phyloP scores from a whole-genome alignment of 192 early-diverging fungal species.

The Backusella morwellensis region DNA sequence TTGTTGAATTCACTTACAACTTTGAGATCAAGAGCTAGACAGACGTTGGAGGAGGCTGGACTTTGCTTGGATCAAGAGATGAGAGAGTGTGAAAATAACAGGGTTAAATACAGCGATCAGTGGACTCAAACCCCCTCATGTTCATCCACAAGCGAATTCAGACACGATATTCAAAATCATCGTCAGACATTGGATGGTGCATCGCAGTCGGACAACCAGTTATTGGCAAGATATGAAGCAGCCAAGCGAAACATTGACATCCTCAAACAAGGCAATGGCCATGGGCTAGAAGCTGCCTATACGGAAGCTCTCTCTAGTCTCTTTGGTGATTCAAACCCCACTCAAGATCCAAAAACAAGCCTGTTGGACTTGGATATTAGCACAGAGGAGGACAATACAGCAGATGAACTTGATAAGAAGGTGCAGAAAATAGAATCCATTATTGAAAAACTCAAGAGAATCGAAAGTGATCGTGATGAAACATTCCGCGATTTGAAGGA shows the following conservation, averaged over 20 bases:
- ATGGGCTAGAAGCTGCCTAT: conserved; percentile 45
- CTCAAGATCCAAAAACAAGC: conserved; percentile 33
- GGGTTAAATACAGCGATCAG: conserved; percentile 69
- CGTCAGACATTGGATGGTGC: conserved; percentile 80
- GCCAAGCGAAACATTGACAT: conserved; percentile 41
- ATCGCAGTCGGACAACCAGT: conserved; percentile 52
- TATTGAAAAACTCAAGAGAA: conserved; percentile 56
- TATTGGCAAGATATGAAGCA: conserved; percentile 44
- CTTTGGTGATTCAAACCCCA: conserved; percentile 6
- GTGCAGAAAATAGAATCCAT: conserved; percentile 64
- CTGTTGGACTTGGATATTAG: conserved; percentile 54
- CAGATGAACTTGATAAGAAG: conserved; percentile 42
- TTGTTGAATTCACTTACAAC: conserved; percentile 62
- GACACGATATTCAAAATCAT: conserved; percentile 73
- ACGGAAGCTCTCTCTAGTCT: conserved; percentile 31
- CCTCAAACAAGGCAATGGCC: conserved; percentile 38
- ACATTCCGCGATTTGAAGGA: conserved; percentile 73
- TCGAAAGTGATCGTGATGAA: conserved; percentile 71
- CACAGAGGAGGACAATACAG: conserved; percentile 28
- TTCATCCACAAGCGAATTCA: conserved; percentile 65
- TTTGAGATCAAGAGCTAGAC: conserved; percentile 60
- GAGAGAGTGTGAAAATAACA: conserved; percentile 9
- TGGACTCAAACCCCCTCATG: conserved; percentile 87
- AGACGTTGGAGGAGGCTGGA: conserved; percentile 61
- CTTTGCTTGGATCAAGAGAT: conserved; percentile 1